A percentile compares a stretch with the other conserved stretches of the same genome.
Conservation (phyloP, 352 stramenopile species). For the Phytophthora fragariae region DNA sequence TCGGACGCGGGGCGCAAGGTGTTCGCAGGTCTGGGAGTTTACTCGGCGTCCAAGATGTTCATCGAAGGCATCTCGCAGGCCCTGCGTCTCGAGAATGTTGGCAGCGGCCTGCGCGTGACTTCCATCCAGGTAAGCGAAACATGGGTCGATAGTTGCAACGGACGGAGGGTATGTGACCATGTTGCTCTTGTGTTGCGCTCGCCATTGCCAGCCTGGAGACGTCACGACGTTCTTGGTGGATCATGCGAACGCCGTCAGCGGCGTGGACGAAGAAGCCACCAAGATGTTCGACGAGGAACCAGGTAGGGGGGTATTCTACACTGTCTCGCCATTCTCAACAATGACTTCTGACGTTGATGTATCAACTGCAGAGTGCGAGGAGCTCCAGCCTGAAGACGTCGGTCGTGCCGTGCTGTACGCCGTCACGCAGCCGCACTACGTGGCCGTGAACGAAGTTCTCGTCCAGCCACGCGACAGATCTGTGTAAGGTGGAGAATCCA, state of each 20-base stretch:
- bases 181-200: background rate
- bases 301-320: conserved; percentile 24
- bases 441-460: conserved; percentile 91
- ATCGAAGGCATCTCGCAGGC: conserved; percentile 87
- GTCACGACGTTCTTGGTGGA: conserved; percentile 87
- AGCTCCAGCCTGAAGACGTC: conserved; percentile 84
- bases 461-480: conserved; percentile 90
- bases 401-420: conserved; percentile 86
- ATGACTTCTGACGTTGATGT: background rate
- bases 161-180: background rate
- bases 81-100: conserved; percentile 82
- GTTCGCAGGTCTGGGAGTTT: conserved; percentile 80
- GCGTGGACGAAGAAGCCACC: conserved; percentile 76
- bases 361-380: conserved; percentile 54
- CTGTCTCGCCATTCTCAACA: background rate
- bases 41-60: conserved; percentile 92
- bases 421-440: conserved; percentile 80
- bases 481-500: conserved; percentile 40
- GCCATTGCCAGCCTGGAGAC: conserved; percentile 72
- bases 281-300: conserved; percentile 60
- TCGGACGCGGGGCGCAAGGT: conserved; percentile 79
- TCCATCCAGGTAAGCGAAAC: conserved; percentile 61
- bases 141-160: background rate
- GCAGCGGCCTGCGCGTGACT: conserved; percentile 87
- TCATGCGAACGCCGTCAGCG: conserved; percentile 69